These are phyloP conservation scores for Colletotrichum sp. DNA, from an alignment of 2,329 filamentous ascomycete genomes.

Conservation along the genomic window DNA sequence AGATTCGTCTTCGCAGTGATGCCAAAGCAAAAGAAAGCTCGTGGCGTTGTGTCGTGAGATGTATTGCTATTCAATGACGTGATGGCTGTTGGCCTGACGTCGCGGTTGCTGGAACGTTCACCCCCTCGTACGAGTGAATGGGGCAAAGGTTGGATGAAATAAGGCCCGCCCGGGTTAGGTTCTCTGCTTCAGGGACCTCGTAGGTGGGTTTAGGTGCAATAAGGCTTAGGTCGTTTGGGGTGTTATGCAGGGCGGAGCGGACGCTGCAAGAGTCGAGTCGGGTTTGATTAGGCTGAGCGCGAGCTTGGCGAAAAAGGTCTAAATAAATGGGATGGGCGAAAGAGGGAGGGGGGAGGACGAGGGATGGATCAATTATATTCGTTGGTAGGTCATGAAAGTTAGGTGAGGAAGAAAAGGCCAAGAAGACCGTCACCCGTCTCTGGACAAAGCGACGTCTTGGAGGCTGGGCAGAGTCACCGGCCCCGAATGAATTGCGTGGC, in stretches of 20 bases:
- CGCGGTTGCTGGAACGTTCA: not conserved
- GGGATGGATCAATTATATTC: conserved; percentile 16
- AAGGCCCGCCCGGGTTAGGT: not conserved
- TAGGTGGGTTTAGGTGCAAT: not conserved
- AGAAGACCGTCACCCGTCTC: not conserved
- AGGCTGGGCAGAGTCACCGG: conserved; percentile 21
- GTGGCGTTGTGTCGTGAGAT: not conserved
- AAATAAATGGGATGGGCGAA: not conserved
- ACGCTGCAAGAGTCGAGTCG: not conserved
- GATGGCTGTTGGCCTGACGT: conserved; percentile 1
- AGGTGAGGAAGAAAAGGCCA: not conserved
- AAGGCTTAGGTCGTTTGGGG: not conserved
- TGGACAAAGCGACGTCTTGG: conserved; percentile 12
- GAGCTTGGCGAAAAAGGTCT: not conserved
- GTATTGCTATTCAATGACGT: not conserved
- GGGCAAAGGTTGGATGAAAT: not conserved
- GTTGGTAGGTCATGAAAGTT: not conserved
- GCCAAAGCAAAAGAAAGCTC: not conserved
- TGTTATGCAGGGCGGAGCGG: not conserved
- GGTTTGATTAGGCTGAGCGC: not conserved
- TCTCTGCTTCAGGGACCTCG: not conserved
- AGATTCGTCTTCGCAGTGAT: not conserved
- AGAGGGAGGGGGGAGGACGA: not conserved
- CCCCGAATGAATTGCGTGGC: conserved; percentile 15
- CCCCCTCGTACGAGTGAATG: not conserved